Evolutionary conservation across 2,329 filamentous ascomycete species (phyloP), one percentile per base, ranked within the genome.

Genomic region (Colletotrichum sp.): DNA sequence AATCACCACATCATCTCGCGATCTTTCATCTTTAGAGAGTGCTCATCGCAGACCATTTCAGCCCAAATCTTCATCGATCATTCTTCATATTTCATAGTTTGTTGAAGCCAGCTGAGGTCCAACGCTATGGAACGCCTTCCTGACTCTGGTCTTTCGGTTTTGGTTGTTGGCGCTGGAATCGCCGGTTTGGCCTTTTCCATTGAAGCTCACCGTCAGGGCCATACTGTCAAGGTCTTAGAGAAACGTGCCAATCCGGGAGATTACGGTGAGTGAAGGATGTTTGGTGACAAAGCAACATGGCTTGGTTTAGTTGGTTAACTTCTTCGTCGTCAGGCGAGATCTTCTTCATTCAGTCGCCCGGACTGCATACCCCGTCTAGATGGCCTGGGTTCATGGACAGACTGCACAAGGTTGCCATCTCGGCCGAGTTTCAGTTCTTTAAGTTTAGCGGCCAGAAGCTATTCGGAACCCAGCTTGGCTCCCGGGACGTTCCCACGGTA

Each of bases 151-250:
- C 24, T 63, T n/a, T 63, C 59, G 15, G 10, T 63, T 21, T 28
- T 63, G 24, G 59, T 63, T 13, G 59, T 63, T 36, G 59, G 59
- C 59, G 59, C 24, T n/a, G 59, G 59, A n/a, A 63, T 63, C 26
- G 73, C 39, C n/a, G 76, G 76, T n/a, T 48, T 77, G 13, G 30
- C 32, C 15, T 70, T 75, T 30, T 73, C 76, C 7, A 77, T 76
- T 21, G 76, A 77, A 60, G 67, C 73, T n/a, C 21, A 76, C 24
- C 76, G 65, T 12, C 71, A 77, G 28, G 73, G 69, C 1, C 76
- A 77, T 26, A 24, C 64, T 10, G 76, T 76, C 15, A 36, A 34
- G 13, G 55, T 76, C 15, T 16, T 76, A 28, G 69, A 76, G 30
- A 48, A 70, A 24, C 69, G 69, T 59, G 52, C 24, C 30, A 10